Evolutionary conservation across 164 flowering plant species (phyloP).

Genomic region (Aristolochia fimbriata): DNA sequence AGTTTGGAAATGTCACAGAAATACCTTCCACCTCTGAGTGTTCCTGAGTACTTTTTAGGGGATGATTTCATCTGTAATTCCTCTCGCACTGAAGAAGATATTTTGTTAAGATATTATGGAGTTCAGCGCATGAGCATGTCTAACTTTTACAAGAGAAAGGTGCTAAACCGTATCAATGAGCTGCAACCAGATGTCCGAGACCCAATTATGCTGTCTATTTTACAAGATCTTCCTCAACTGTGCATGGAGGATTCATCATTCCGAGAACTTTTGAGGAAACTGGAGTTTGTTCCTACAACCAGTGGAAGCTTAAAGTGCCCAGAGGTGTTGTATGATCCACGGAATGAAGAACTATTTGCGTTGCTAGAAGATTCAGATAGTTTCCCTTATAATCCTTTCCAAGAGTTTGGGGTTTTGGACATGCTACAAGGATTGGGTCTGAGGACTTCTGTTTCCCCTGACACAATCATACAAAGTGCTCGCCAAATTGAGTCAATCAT

Average conservation of each 20-base stretch:
- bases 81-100: constrained; percentile 55
- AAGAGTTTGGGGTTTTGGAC: constrained; percentile 56
- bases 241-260: constrained; percentile 60
- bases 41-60: constrained; percentile 46
- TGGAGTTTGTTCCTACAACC: constrained; percentile 71
- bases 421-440: constrained; percentile 88
- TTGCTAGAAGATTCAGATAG: constrained; percentile 68
- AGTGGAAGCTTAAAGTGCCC: constrained; percentile 58
- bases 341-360: constrained; percentile 80
- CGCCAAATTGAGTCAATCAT: constrained; percentile 52
- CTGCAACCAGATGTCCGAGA: constrained; percentile 65
- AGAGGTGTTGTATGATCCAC: constrained; percentile 73
- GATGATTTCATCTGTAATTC: constrained; percentile 49
- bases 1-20: constrained; percentile 57
- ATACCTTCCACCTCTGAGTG: constrained; percentile 59
- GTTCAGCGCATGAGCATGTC: constrained; percentile 74
- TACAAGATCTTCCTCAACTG: constrained; percentile 73
- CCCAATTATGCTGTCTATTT: constrained; percentile 57
- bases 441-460: constrained; percentile 62
- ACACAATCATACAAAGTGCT: constrained; percentile 71
- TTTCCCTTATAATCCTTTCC: constrained; percentile 66
- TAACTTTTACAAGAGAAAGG: constrained; percentile 49
- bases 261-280: constrained; percentile 45
- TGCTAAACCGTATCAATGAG: constrained; percentile 41
- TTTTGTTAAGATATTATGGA: constrained; percentile 58